phyloP scores from a whole-genome alignment of 176 grass and related monocot genomes.

The Dactylis glomerata region DNA sequence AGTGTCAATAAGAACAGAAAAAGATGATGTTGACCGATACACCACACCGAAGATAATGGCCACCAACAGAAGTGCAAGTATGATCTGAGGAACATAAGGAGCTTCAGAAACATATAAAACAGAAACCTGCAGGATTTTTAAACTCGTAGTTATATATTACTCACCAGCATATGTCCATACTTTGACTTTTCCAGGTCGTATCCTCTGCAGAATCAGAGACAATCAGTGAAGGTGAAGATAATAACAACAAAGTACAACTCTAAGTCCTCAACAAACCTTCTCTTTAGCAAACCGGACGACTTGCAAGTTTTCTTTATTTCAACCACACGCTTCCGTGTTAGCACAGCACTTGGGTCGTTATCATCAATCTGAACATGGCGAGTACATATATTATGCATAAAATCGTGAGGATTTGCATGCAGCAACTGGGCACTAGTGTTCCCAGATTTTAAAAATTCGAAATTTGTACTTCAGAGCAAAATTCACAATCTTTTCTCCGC shows the following conservation, averaged over 20 bases:
- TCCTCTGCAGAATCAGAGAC: constrained; percentile 40
- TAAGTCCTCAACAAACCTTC: constrained; percentile 56
- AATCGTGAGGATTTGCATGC: no score
- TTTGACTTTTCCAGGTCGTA: constrained; percentile 50
- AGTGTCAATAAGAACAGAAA: not conserved
- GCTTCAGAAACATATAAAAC: constrained; percentile 13
- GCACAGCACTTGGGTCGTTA: constrained; percentile 56
- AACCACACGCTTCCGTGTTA: constrained; percentile 55
- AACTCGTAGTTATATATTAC: constrained; percentile 11
- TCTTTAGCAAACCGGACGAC: constrained; percentile 63
- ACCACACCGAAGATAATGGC: constrained; percentile 55
- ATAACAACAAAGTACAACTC: not conserved
- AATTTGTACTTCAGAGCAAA: no score
- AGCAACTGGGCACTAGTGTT: no score
- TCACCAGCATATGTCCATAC: constrained; percentile 62
- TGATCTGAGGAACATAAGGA: constrained; percentile 45
- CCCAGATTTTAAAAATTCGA: no score
- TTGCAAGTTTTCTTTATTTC: constrained; percentile 73
- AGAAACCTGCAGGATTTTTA: not conserved
- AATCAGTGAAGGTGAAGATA: not conserved
- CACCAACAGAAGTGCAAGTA: constrained; percentile 53
- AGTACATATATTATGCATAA: not conserved
- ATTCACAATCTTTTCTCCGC: no score
- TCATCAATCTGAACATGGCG: constrained; percentile 42
- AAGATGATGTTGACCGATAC: not conserved